phyloP scores from a whole-genome alignment of 345 rosid species.

The Citrus mangshanensis region DNA sequence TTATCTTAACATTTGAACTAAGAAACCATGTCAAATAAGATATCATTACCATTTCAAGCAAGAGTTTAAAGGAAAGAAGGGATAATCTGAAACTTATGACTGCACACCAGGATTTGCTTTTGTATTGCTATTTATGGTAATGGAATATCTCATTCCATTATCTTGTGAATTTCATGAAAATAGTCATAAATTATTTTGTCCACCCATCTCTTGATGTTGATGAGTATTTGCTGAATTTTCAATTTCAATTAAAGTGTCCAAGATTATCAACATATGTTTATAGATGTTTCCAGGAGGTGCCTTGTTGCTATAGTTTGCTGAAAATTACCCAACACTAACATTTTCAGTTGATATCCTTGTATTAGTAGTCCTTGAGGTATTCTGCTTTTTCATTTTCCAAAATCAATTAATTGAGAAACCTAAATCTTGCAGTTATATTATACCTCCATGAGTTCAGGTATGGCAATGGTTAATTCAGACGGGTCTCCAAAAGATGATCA shows the following conservation, averaged over 20 bases:
- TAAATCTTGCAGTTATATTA: constrained; percentile 58
- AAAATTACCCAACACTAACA: neutral
- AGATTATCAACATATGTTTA: neutral
- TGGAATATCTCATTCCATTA: neutral
- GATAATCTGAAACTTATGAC: neutral
- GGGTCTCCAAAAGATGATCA: constrained; percentile 44
- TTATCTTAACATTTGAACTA: neutral
- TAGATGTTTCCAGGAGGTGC: neutral
- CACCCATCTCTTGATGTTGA: neutral
- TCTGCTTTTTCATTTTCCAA: constrained; percentile 2
- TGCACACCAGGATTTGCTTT: neutral
- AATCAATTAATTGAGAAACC: constrained; percentile 10
- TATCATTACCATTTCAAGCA: neutral
- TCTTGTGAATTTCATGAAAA: neutral
- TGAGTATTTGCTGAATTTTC: constrained; percentile 3
- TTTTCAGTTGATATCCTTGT: neutral
- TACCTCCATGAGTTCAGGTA: constrained; percentile 46
- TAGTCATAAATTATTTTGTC: neutral
- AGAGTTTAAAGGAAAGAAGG: neutral
- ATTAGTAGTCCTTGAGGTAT: neutral
- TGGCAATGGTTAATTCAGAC: constrained; percentile 27
- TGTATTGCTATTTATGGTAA: neutral
- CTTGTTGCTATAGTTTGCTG: neutral
- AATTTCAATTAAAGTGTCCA: neutral
- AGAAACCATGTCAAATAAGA: neutral